phyloP scores from a whole-genome alignment of 805 yeast species.

The Saccharomycopsis lassenensis region DNA sequence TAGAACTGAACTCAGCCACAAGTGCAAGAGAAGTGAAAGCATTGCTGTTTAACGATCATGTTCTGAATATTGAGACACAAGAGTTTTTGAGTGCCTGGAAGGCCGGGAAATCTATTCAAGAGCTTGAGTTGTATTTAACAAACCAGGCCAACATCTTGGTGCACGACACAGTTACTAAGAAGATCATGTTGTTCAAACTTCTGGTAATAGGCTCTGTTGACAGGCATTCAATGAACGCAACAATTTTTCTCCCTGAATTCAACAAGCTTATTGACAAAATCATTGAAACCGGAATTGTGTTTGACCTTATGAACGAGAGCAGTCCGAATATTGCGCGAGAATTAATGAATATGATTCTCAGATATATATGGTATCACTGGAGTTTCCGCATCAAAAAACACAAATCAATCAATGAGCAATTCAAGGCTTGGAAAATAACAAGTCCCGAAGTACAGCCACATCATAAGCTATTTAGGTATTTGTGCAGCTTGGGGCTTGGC shows the following conservation, averaged over 20 bases:
- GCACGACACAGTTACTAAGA: slow-evolving; percentile 22
- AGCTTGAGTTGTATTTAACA: slow-evolving; percentile 17
- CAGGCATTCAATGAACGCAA: slow-evolving; percentile 25
- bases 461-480: slow-evolving; percentile 24
- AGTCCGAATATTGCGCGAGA: slow-evolving; percentile 23
- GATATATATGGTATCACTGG: slow-evolving; percentile 39
- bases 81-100: slow-evolving; percentile 22
- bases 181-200: slow-evolving; percentile 25
- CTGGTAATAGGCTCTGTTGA: slow-evolving; percentile 27
- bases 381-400: slow-evolving; percentile 21
- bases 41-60: too few species aligned
- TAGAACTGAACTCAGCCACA: neutral
- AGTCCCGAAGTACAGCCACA: slow-evolving; percentile 26
- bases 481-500: slow-evolving; percentile 29
- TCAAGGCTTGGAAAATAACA: slow-evolving; percentile 26
- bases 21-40: too few species aligned
- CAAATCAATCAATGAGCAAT: slow-evolving; percentile 20
- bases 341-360: slow-evolving; percentile 31
- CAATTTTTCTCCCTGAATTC: slow-evolving; percentile 29
- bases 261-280: slow-evolving; percentile 30
- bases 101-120: slow-evolving; percentile 22
- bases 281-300: slow-evolving; percentile 29
- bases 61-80: slow-evolving; percentile 12
- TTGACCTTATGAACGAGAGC: slow-evolving; percentile 23
- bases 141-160: slow-evolving; percentile 6